Conservation (phyloP, 768 basidiomycete genomes). For the Pleurotus tuber-regium region DNA sequence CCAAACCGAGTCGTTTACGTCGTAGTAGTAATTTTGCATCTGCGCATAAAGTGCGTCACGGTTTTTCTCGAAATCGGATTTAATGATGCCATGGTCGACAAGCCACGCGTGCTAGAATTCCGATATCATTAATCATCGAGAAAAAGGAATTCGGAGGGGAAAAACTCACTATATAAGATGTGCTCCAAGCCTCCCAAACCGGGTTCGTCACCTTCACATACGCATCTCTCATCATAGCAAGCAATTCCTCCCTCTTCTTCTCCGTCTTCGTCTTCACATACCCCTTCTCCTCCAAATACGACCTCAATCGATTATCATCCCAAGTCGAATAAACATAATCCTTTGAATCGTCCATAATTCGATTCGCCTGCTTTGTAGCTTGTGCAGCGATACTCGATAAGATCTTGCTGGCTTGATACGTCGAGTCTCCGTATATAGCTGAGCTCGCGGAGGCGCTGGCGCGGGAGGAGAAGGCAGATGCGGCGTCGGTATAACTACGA, state of each 20-base stretch:
- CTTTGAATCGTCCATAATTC: slow-evolving; percentile 64
- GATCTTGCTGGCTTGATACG: slow-evolving; percentile 36
- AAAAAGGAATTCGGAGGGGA: neutral
- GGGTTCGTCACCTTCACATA: slow-evolving; percentile 64
- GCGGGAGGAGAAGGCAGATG: slow-evolving; percentile 48
- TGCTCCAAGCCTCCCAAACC: slow-evolving; percentile 84
- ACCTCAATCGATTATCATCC: slow-evolving; percentile 74
- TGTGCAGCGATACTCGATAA: slow-evolving; percentile 43
- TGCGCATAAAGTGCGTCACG: slow-evolving; percentile 59
- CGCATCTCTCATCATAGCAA: slow-evolving; percentile 63
- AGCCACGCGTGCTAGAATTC: slow-evolving; percentile 75
- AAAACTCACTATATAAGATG: slow-evolving; percentile 70
- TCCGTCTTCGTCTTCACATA: slow-evolving; percentile 60
- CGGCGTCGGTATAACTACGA: slow-evolving; percentile 55
- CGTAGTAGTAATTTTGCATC: slow-evolving; percentile 83
- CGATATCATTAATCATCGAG: neutral
- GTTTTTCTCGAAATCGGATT: slow-evolving; percentile 47
- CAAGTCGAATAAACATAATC: slow-evolving; percentile 91
- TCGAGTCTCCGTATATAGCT: slow-evolving; percentile 45
- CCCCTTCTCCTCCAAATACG: slow-evolving; percentile 74
- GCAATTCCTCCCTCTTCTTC: slow-evolving; percentile 64
- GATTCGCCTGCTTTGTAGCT: slow-evolving; percentile 49
- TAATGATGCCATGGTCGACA: slow-evolving; percentile 69
- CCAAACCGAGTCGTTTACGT: slow-evolving; percentile 50
- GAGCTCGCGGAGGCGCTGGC: slow-evolving; percentile 49